Conservation (phyloP, 805 yeast genomes). For the Teunomyces barrocoloradensis region DNA sequence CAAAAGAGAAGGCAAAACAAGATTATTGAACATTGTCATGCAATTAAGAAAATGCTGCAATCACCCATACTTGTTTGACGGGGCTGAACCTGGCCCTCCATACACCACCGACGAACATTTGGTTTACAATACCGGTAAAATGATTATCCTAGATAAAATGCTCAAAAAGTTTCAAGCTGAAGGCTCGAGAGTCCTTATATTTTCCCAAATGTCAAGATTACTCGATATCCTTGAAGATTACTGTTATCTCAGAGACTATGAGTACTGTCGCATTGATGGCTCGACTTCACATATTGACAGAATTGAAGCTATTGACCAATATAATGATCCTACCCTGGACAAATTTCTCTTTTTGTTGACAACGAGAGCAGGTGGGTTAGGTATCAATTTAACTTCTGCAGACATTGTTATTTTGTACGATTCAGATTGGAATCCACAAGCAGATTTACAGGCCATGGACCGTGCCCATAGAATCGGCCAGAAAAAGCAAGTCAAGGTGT, state of each 20-base stretch:
- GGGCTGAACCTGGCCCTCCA: constrained; percentile 99
- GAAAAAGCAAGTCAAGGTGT: constrained; percentile 91
- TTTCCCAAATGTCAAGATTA: constrained; percentile 90
- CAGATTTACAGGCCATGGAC: constrained; percentile 97
- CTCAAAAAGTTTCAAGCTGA: constrained; percentile 65
- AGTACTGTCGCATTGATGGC: constrained; percentile 92
- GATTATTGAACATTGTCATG: constrained; percentile 92
- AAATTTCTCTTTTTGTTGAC: constrained; percentile 85
- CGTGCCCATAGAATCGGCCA: constrained; percentile 98
- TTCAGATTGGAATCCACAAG: constrained; percentile 98
- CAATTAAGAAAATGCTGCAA: constrained; percentile 95
- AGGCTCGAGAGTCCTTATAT: constrained; percentile 88
- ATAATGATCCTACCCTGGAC: constrained; percentile 74
- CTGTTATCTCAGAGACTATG: constrained; percentile 77
- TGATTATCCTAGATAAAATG: constrained; percentile 83
- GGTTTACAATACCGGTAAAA: constrained; percentile 85
- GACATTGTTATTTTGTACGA: constrained; percentile 87
- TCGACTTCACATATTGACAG: constrained; percentile 91
- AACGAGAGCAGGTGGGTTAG: constrained; percentile 96
- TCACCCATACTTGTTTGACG: constrained; percentile 95
- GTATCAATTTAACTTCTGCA: constrained; percentile 89
- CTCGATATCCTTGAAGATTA: constrained; percentile 91
- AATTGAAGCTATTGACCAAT: constrained; percentile 88
- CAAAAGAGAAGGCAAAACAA: constrained; percentile 87
- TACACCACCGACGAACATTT: constrained; percentile 94